phyloP scores from a whole-genome alignment of 1,284 basidiomycete species.

The Cutaneotrichosporon sp. region DNA sequence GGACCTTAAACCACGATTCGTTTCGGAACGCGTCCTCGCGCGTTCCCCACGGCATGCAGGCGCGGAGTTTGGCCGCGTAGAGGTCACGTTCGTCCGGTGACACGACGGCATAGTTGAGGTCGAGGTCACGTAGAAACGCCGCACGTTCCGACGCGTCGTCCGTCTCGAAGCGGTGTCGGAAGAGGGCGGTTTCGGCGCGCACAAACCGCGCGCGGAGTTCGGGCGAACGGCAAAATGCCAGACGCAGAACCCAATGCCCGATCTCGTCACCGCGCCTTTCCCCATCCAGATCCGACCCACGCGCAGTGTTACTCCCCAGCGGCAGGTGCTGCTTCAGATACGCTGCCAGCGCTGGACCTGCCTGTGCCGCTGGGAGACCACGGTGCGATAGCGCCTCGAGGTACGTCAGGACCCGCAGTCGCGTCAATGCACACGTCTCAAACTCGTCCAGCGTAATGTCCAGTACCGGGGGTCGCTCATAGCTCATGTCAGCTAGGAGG shows the following conservation, averaged over 20 bases:
- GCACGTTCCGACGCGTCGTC: conserved; percentile 62
- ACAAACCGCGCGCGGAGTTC: conserved; percentile 85
- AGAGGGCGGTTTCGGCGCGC: conserved; percentile 80
- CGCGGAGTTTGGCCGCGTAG: conserved; percentile 55
- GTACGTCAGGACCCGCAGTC: conserved; percentile 79
- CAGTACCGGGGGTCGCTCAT: conserved; percentile 74
- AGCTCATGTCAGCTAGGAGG: conserved; percentile 53
- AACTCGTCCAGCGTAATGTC: conserved; percentile 97
- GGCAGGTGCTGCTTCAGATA: conserved; percentile 49
- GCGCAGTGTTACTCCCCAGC: conserved; percentile 60
- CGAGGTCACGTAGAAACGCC: conserved; percentile 66
- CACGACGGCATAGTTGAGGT: conserved; percentile 75
- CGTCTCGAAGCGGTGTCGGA: conserved; percentile 73
- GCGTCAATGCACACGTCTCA: conserved; percentile 82
- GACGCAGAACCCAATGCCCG: conserved; percentile 87
- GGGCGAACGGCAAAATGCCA: conserved; percentile 87
- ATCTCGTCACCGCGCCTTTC: conserved; percentile 83
- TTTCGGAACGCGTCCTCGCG: conserved; percentile 48
- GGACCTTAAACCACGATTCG: conserved; percentile 50
- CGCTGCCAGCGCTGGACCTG: conserved; percentile 27
- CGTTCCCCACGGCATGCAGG: conserved; percentile 31
- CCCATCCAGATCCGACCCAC: conserved; percentile 52
- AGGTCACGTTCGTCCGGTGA: neutral
- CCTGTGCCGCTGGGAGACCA: conserved; percentile 44
- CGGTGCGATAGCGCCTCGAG: conserved; percentile 69